Base-by-base conservation (phyloP, 345 rosid species). In the Eucalyptus cloeziana region DNA sequence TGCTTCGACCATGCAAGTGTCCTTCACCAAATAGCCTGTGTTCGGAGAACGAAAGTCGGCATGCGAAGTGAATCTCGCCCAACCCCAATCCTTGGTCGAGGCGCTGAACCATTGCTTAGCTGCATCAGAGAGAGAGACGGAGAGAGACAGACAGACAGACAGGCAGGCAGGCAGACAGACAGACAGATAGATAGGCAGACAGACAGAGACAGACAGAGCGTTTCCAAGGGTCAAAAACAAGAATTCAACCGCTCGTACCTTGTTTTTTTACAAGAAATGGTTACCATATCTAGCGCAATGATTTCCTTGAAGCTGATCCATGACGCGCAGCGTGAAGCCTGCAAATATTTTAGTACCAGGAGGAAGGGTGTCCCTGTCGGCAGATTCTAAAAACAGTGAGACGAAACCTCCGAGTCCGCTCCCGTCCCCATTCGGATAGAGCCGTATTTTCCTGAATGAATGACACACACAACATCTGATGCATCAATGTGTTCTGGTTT, bases 1-100 rank as follows among this genome's bases (percentile, higher is more conserved):
- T 49, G 93, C 94, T 88, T 91, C 92, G 85, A 93, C 92, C 21
- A 56, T 7, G 89, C 94, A 90, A 8, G 44, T 80, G 85, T 90
- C 93, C 52, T 85, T 83, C 86, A 86, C 86, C 49, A 90, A 86
- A 56, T 47, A 89, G 31, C 91, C 1, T 62, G 9, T 2, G n/a
- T 47, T 91, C 92, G 94, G 62, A 47, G 93, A 21, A 44, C 71
- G 11, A 25, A 94, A 88, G 5, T 7, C 7, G 31, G 43, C 54
- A 7, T 69, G 88, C 6, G 93, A 87, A 25, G 81, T 31, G 80
- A 87, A 94, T 51, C n/a, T 83, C 40, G 54, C 13, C 95, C 92
- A 90, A 54, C 95, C 94, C 14, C 19, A 7, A 27, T 87, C 83
- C 25, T 2, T 15, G 81, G 0, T 3, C 31, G 92, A 81, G 31